Base-by-base conservation (phyloP, 768 basidiomycete genomes). In the Sistotremastrum suecicum region DNA sequence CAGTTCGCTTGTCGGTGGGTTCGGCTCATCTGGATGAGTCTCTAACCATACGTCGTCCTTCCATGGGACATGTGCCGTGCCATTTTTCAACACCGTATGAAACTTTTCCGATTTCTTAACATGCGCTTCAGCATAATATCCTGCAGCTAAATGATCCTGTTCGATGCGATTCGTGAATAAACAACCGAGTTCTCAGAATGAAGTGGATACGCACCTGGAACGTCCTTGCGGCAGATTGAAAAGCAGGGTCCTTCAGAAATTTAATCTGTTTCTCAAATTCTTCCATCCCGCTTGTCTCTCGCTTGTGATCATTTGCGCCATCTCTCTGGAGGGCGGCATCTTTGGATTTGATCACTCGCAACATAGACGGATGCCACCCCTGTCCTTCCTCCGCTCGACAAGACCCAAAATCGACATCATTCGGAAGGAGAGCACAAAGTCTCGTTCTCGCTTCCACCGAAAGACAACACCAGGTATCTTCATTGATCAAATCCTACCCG, bases 41-140 rank as follows among this genome's bases (percentile, higher is more conserved):
- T 57, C 58, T 41, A 68, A 67, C 78, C 78, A 80, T 34, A 64
- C 67, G 34, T 78, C 73, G 53, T 80, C 78, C 53, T 80, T 80
- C 75, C 76, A 78, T 36, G 72, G 66, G 8, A 70, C 76, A 32
- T 74, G 68, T 34, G 75, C 45, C 5, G 61, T 66, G 1, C 76
- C 76, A 9, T 63, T 54, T 3, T 51, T 50, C 20, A 76, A 62
- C 11, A 70, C 74, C 10, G 62, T 58, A 39, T 65, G 48, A 54
- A 69, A 78, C 49, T 64, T 58, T 29, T 54, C 49, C 7, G 76
- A 63, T 45, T 67, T 66, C 34, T 62, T 63, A 8, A 46, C 44
- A 44, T 76, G 72, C 1, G 65, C 53, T 34, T 66, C 61, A 1
- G 69, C 66, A 41, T 73, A 60, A 70, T 72, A 77, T 41, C 68